Evolutionary conservation across 768 basidiomycete genomes (phyloP), one percentile per base, ranked within the genome.

Genomic region (Termitomyces sp.): DNA sequence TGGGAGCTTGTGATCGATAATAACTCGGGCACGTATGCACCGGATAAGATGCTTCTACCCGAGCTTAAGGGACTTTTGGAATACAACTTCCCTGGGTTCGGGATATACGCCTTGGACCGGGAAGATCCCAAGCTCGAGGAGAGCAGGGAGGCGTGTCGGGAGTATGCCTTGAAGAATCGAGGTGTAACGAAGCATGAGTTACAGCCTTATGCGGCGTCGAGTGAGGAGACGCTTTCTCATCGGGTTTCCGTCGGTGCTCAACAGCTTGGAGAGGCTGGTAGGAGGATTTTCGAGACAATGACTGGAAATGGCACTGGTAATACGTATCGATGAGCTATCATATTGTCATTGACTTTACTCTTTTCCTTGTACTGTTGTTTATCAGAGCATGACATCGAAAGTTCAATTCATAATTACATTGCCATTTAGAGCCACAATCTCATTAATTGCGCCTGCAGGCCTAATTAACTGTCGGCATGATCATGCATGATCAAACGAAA

Each of bases 1-100:
- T 95, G 92, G 89, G 90, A 94, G 70, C 70, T 94, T 35, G 86
- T 93, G 62, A 83, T 94, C 66, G 92, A 94, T 70, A 94, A 95
- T 66, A 89, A 89, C 67, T 87, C 84, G 64, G 92, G 92, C 51
- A 95, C 91, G 54, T 93, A 94, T 68, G 80, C 89, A 35, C 92
- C 93, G 1, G 83, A 91, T 67, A 77, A 79, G 55, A 70, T 65
- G 55, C 66, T 93, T 63, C 72, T 94, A 2, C 86, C 87, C 0
- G 69, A 76, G 46, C 70, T 93, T 58, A 81, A 83, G 67, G 77
- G 75, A 62, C 74, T 90, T 30, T 68, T 94, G 53, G 41, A 90
- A 71, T 79, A 80, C 66, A 93, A 94, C 67, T 91, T 95, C 67
- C 76, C 82, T 20, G 86, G 85, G 2, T 77, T 91, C 59, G 70